phyloP scores from a whole-genome alignment of 306 rosid species.

The Begonia masoniana region DNA sequence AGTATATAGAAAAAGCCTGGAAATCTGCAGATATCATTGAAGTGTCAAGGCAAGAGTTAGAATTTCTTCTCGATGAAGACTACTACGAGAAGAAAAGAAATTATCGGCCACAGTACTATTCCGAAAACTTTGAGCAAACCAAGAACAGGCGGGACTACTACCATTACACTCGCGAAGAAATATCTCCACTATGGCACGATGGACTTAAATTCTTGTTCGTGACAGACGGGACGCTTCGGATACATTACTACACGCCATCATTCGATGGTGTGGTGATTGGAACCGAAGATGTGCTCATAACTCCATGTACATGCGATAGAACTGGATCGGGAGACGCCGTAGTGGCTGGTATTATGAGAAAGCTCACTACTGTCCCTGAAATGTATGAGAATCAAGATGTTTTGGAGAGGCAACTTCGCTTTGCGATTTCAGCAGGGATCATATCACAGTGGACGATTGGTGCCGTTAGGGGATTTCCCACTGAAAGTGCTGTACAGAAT shows the following conservation, averaged over 20 bases:
- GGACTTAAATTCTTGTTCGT: conserved; percentile 54
- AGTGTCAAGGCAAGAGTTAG: conserved; percentile 72
- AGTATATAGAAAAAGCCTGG: conserved; percentile 66
- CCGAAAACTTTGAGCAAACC: conserved; percentile 56
- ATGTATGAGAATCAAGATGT: conserved; percentile 64
- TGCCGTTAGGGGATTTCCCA: conserved; percentile 75
- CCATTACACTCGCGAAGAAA: conserved; percentile 68
- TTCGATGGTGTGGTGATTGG: conserved; percentile 71
- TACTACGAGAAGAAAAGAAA: conserved; percentile 52
- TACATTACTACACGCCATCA: conserved; percentile 73
- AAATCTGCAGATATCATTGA: conserved; percentile 59
- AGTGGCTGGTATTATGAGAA: conserved; percentile 82
- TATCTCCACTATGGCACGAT: conserved; percentile 73
- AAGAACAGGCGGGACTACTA: conserved; percentile 57
- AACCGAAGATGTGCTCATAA: conserved; percentile 88
- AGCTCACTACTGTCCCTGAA: conserved; percentile 65
- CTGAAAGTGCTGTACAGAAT: conserved; percentile 95
- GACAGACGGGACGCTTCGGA: conserved; percentile 70
- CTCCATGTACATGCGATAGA: conserved; percentile 88
- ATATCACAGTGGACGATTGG: conserved; percentile 96
- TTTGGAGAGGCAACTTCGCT: conserved; percentile 74
- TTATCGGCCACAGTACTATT: conserved; percentile 67
- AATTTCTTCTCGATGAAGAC: conserved; percentile 82
- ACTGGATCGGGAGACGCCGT: conserved; percentile 97
- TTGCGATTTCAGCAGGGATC: conserved; percentile 80